Evolutionary conservation across 1,284 basidiomycete species (phyloP), one percentile per base, ranked within the genome.

Genomic region (Trametes hirsuta): DNA sequence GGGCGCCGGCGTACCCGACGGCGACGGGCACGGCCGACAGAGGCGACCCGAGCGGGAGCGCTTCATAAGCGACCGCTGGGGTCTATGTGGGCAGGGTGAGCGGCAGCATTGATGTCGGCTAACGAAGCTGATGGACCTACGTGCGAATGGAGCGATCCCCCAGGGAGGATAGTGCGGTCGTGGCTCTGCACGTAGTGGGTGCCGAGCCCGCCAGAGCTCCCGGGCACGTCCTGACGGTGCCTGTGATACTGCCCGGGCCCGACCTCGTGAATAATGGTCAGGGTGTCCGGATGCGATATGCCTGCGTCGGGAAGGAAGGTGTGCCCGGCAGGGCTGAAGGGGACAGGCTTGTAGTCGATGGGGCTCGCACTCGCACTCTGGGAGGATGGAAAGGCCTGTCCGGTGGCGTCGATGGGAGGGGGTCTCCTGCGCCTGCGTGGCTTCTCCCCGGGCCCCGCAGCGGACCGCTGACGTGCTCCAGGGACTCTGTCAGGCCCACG

Each of bases 401-500:
- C 61, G 15, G 34, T 5, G 34, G 42, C 47, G 12, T 63, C 59
- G 35, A 58, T 50, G 18, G 66, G 63, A 15, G 66, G 57, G 22
- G 67, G 62, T 14, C 68, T 67, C 48, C 68, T 65, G 15, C 56
- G 54, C 35, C 68, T 66, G 30, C 72, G 68, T 15, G 71, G 71
- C 58, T 67, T 67, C 45, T 66, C 71, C 14, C 37, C 66, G 0
- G 60, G 61, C 1, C 54, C 66, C 8, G 63, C 52, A 25, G 64
- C 62, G 2, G 79, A 74, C 47, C 86, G 79, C 67, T 89, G 86
- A 39, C 90, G 84, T 37, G 87, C 87, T 14, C 90, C 90, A 25
- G 89, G 90, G 0, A 78, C 79, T 72, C 83, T 88, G 72, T 92
- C 90, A 2, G 90, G 90, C 3, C 90, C 90, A 47, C 90, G 82